Evolutionary conservation across 2,329 filamentous ascomycete species (phyloP), one percentile per base, ranked within the genome.

Genomic region (Arthrinium puccinioides): DNA sequence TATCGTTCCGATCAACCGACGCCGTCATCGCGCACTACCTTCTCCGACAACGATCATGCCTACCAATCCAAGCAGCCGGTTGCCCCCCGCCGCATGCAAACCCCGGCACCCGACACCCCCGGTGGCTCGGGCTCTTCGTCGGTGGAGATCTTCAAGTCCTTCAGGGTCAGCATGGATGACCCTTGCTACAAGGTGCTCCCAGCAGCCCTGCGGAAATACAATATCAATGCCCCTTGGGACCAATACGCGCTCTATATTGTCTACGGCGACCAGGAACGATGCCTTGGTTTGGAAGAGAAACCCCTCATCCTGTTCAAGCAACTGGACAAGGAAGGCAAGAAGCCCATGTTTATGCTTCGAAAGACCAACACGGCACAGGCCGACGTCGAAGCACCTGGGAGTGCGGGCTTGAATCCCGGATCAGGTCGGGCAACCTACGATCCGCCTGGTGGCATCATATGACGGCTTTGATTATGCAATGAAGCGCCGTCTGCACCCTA

Each of bases 271-370:
- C 88, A 97, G 62, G 92, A 98, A 65, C 82, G 92, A 11, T 97
- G 90, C 59, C 64, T 98, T 25, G 87, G 85, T 1, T 69, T 95
- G 47, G 84, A 97, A 40, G 92, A 98, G 64, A 90, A 94, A 53
- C 92, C 92, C 9, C 67, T 98, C 41, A 94, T 96, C 44, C 64
- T 98, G 44, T 98, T 98, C 66, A 98, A 98, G 65, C 89, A 97
- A 59, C 69, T 98, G 39, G 89, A 97, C 57, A 89, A 89, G 59
- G 92, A 97, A 66, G 92, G 92, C 32, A 84, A 94, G 64, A 98
- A 97, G 59, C 92, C 92, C 16, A 97, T 97, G 92, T 98, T 98
- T 56, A 98, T 98, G 92, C 68, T 98, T 39, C 71, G 92, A 40
- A 79, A 79, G 60, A 80, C 74, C 23, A 76, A 73, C 32, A 70